Evolutionary conservation across 176 grass and related monocot genomes (phyloP), one percentile per base, ranked within the genome.

Genomic region (Carex cristatella): DNA sequence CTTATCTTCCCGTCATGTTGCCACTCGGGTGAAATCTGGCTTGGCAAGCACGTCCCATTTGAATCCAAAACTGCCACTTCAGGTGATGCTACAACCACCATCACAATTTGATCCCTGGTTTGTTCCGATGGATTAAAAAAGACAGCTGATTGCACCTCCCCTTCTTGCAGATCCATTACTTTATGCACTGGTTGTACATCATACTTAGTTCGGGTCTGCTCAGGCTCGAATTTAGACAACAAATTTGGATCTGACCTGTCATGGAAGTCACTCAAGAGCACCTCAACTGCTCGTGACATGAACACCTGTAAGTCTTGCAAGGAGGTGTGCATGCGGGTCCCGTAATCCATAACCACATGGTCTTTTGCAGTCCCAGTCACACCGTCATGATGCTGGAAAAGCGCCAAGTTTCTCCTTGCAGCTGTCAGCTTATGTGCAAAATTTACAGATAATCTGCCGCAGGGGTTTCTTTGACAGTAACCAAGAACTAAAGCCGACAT

Each of bases 321-420:
- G 30, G 93, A 95, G 80, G 91, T 92, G 59, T 92, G 89, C 96
- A 98, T 98, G 88, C 96, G 89, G 85, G 85, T 95, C 35, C 96
- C 96, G 69, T 95, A 98, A 83, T 98, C 96, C 70, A 40, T 81
- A 11, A 98, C 93, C 42, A 98, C 96, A 81, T 98, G 96, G 87
- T 98, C 86, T 86, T 98, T 98, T 12, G 96, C 96, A 32, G 96
- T 98, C 48, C 96, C 96, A 79, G 96, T 98, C 65, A 98, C 96
- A 61, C 96, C 96, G 80, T 98, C 96, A 73, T 98, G 96, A 92
- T 98, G 96, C 86, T 98, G 96, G 77, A 98, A 98, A 89, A 98
- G 96, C 49, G 96, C 96, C 59, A 98, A 69, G 86, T 95, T 98
- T 80, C 96, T 93, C 83, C 96, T 95, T 77, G 96, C 96, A 57